Percentiles rank a stretch among this genome's conserved stretches.
Conservation (phyloP, 805 yeast species). For the Saturnispora saitoi region DNA sequence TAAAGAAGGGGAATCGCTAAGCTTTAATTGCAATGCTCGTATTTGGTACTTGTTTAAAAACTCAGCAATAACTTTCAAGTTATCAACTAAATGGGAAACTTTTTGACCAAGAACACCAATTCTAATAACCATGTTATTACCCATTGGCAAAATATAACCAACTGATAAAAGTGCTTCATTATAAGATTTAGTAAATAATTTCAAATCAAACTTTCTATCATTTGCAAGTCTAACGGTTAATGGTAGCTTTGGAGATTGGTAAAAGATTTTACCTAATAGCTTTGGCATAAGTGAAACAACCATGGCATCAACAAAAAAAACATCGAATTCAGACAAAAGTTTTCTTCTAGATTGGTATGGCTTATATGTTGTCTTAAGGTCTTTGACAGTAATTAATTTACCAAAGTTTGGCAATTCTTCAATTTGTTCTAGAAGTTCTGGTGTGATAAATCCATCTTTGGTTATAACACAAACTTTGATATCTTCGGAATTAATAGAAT, state of each 20-base stretch:
- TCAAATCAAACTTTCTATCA: constrained; percentile 28
- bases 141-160: constrained; percentile 61
- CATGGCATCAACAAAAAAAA: constrained; percentile 80
- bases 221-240: constrained; percentile 43
- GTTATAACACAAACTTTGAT: constrained; percentile 54
- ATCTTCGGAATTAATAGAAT: constrained; percentile 38
- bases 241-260: constrained; percentile 54
- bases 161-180: constrained; percentile 50
- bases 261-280: constrained; percentile 73
- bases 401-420: constrained; percentile 41
- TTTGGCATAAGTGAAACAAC: constrained; percentile 74
- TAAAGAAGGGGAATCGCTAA: constrained; percentile 67
- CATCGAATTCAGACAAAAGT: constrained; percentile 56
- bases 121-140: constrained; percentile 55
- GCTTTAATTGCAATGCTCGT: constrained; percentile 57
- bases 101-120: constrained; percentile 50
- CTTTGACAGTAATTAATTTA: constrained; percentile 59
- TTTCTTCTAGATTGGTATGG: constrained; percentile 83
- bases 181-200: constrained; percentile 50
- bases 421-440: constrained; percentile 36
- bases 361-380: constrained; percentile 77
- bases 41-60: constrained; percentile 36
- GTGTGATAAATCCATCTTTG: constrained; percentile 48
- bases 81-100: constrained; percentile 46
- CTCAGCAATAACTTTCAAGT: constrained; percentile 46